phyloP scores from a whole-genome alignment of 2,329 filamentous ascomycete genomes.

The Fusarium gaditjirri region DNA sequence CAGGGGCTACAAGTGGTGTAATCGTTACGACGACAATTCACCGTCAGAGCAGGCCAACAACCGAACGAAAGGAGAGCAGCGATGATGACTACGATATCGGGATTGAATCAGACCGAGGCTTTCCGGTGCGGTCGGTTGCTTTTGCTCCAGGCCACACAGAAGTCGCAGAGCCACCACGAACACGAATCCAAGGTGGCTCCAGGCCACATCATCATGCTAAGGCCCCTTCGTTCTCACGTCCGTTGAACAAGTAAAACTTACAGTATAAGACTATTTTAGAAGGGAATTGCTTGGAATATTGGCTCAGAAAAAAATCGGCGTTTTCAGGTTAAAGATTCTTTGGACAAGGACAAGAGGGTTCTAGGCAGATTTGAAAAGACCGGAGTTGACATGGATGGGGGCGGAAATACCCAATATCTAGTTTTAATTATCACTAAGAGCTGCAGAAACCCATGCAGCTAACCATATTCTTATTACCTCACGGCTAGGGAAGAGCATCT shows the following conservation, averaged over 20 bases:
- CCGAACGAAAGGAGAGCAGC: neutral
- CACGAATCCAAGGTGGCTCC: slow-evolving; percentile 41
- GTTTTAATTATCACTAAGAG: neutral
- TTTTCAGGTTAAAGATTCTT: neutral
- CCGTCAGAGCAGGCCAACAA: slow-evolving; percentile 47
- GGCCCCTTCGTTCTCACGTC: slow-evolving; percentile 15
- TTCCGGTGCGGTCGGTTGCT: slow-evolving; percentile 18
- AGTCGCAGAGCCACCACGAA: slow-evolving; percentile 33
- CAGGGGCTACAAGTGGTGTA: slow-evolving; percentile 41
- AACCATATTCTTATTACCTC: neutral
- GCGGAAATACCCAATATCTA: slow-evolving; percentile 18
- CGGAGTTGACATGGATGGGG: neutral
- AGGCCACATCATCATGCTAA: slow-evolving; percentile 14
- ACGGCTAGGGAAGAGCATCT: neutral
- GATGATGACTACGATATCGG: slow-evolving; percentile 29
- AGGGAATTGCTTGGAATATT: neutral
- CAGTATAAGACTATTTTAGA: neutral
- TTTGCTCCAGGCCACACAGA: slow-evolving; percentile 25
- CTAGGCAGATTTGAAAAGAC: neutral
- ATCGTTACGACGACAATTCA: slow-evolving; percentile 53
- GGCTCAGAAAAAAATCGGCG: neutral
- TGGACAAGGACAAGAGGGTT: neutral
- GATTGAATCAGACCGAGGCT: slow-evolving; percentile 7
- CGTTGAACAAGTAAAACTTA: neutral
- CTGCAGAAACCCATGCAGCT: neutral